Evolutionary conservation across 129 eudicot species (phyloP).

Genomic region (Helianthus tuberosus): DNA sequence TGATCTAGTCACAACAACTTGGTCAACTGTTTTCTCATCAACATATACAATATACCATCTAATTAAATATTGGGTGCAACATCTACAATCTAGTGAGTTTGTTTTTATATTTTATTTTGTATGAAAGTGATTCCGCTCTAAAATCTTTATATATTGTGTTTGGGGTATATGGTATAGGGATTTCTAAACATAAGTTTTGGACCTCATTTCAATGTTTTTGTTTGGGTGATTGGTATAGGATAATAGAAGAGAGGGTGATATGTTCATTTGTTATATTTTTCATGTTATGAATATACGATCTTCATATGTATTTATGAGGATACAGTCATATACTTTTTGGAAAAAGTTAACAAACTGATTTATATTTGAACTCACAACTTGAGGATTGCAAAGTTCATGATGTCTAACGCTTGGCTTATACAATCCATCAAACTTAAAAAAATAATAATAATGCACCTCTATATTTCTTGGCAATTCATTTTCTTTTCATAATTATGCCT

Average conservation of each 20-base stretch:
- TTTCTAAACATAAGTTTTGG: slow-evolving; percentile 16
- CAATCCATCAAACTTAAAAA: too few species aligned
- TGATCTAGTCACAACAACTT: slow-evolving; percentile 44
- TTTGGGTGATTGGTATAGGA: slow-evolving; percentile 55
- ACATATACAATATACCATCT: slow-evolving; percentile 24
- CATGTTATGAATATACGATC: too few species aligned
- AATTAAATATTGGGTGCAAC: slow-evolving; percentile 27
- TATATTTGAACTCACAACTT: too few species aligned
- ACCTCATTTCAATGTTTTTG: slow-evolving; percentile 22
- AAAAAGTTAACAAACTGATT: too few species aligned
- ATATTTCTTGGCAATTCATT: too few species aligned
- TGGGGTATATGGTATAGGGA: slow-evolving; percentile 23
- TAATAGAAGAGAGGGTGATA: slow-evolving; percentile 38
- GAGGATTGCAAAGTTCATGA: too few species aligned
- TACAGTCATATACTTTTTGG: too few species aligned
- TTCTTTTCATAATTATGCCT: too few species aligned
- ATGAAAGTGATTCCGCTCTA: slow-evolving; percentile 19
- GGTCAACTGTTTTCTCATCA: slow-evolving; percentile 22
- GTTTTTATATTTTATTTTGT: slow-evolving; percentile 28
- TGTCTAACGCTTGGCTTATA: too few species aligned
- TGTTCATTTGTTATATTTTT: not conserved
- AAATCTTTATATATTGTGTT: not conserved
- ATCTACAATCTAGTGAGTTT: slow-evolving; percentile 38
- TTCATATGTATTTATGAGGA: too few species aligned
- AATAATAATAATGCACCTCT: too few species aligned